phyloP scores from a whole-genome alignment of 495 filamentous ascomycete genomes.

The Xylaria palmicola region DNA sequence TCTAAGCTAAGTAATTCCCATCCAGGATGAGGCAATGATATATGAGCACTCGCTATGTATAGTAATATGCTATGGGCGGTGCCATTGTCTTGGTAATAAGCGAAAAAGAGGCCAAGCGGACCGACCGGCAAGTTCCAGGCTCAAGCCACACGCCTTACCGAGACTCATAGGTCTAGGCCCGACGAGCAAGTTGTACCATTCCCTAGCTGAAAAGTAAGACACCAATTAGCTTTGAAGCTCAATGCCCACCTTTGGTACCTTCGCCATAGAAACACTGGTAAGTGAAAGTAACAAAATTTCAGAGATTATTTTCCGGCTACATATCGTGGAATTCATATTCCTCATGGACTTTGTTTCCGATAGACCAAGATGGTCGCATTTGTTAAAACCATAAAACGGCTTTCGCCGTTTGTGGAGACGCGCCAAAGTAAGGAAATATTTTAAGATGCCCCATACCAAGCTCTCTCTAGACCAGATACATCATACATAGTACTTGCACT shows the following conservation, averaged over 20 bases:
- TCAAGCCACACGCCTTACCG: constrained; percentile 1
- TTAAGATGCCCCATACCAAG: neutral
- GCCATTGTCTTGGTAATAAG: neutral
- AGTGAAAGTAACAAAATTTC: too few relatives aligned
- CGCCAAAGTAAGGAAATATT: neutral
- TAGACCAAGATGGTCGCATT: neutral
- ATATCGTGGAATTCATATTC: too few relatives aligned
- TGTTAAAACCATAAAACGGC: neutral
- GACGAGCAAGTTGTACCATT: neutral
- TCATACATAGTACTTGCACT: neutral
- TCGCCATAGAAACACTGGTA: too few relatives aligned
- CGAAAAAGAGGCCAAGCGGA: neutral
- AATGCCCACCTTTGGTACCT: neutral
- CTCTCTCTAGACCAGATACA: neutral
- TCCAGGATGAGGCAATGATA: neutral
- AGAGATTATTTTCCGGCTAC: too few relatives aligned
- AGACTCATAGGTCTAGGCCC: too few relatives aligned
- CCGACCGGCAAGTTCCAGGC: neutral
- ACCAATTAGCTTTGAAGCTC: neutral
- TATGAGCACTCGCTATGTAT: too few relatives aligned
- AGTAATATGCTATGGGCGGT: neutral
- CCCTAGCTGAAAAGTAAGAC: neutral
- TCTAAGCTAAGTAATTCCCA: neutral
- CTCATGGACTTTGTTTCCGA: too few relatives aligned
- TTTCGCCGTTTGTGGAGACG: neutral